Evolutionary conservation across 257 asterid genomes (phyloP), one percentile per base, ranked within the genome.

Genomic region (Primulina eburnea): DNA sequence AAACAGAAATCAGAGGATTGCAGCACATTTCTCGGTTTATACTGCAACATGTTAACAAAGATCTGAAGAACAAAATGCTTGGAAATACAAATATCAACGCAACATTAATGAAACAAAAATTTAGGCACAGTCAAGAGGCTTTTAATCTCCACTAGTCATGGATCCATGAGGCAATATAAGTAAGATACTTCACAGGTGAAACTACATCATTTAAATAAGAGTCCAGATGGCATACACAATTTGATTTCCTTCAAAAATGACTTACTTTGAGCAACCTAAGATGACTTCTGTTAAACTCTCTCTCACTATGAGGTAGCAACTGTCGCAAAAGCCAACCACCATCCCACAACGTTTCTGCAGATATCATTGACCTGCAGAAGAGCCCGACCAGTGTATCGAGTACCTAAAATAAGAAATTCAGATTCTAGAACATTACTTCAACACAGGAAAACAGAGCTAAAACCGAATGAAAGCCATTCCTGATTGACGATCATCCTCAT

Each of bases 241-340:
- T 62, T 64, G 62, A 50, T 62, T 73, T 70, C 69, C 71, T 75
- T 62, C 59, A 60, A 56, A 64, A 53, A 47, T 32, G 67, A 83
- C 96, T 80, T 83, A 90, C 99, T 35, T 82, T 77, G 58, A 94
- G 93, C 68, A 87, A 80, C 72, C 77, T 77, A 80, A 80, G 92
- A 81, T 91, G 96, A 77, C 79, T 77, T 73, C 84, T 73, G 71
- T 78, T 89, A 63, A 89, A 91, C 86, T 89, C 96, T 10, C 92
- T 81, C 81, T 87, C 90, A 40, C 95, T 94, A 63, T 91, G 79
- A 74, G 96, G 99, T 73, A 89, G 87, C 83, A 94, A 82, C 88
- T 91, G 97, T 67, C 96, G 97, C 85, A 94, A 82, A 85, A 94
- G 97, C 99, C 99, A 94, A 78, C 99, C 97, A 78, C 99, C 97